These are phyloP conservation scores for Cryptosporidium andersoni DNA, from an alignment of 169 alveolate genomes.

Conservation along the genomic window DNA sequence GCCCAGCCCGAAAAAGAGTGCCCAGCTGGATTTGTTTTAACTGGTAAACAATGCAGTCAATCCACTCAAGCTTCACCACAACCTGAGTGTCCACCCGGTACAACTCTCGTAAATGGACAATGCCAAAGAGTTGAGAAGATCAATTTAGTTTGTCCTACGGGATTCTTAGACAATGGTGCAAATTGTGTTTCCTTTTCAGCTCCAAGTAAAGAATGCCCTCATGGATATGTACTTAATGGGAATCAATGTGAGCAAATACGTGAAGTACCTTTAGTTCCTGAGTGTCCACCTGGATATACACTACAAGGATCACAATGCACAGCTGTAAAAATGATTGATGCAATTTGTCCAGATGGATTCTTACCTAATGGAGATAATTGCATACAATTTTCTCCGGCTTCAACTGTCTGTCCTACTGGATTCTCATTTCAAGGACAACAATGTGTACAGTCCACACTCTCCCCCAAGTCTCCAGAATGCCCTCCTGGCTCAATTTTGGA, in stretches of 20 bases:
- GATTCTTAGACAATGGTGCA: conserved; percentile 61
- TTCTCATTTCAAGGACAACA: conserved; percentile 59
- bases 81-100: conserved; percentile 66
- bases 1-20: conserved; percentile 68
- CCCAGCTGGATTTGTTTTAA: conserved; percentile 62
- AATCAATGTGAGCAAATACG: conserved; percentile 68
- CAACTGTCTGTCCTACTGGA: conserved; percentile 66
- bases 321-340: conserved; percentile 65
- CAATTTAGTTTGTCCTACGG: conserved; percentile 68
- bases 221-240: conserved; percentile 55
- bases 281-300: conserved; percentile 70
- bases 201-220: conserved; percentile 69
- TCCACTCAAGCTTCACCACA: conserved; percentile 69
- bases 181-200: conserved; percentile 70
- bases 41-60: conserved; percentile 66
- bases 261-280: conserved; percentile 62
- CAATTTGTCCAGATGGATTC: conserved; percentile 67
- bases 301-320: conserved; percentile 60
- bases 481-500: conserved; percentile 72
- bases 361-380: conserved; percentile 71
- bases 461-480: conserved; percentile 67
- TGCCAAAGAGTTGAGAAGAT: conserved; percentile 59
- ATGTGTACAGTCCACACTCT: conserved; percentile 38
- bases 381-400: conserved; percentile 69
- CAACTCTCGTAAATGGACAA: conserved; percentile 63